These are phyloP conservation scores for Centaurea solstitialis DNA, from an alignment of 129 eudicot species.

Conservation along the genomic window DNA sequence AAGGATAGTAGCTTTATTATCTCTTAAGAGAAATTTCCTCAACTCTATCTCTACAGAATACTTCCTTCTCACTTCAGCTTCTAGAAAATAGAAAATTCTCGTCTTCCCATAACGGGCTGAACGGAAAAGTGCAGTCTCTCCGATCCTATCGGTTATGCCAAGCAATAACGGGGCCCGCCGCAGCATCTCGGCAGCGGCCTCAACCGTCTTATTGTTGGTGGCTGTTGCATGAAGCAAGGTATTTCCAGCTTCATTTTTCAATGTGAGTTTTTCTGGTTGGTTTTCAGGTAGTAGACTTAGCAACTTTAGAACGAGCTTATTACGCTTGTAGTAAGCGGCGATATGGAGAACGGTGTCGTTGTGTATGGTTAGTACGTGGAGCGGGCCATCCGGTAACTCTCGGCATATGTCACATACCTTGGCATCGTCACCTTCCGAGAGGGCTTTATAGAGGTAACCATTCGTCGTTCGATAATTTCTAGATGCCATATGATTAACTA, in stretches of 20 bases:
- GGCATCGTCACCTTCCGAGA: constrained; percentile 13
- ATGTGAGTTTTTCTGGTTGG: not conserved
- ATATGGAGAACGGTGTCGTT: no score
- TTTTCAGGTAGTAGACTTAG: not conserved
- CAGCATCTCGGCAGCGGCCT: constrained; percentile 11
- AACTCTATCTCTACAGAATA: not conserved
- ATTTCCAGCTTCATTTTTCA: constrained; percentile 11
- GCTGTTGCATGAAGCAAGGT: constrained; percentile 23
- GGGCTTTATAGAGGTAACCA: constrained; percentile 6
- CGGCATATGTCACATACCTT: constrained; percentile 15
- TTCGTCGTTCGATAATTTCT: constrained; percentile 3
- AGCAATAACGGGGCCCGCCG: constrained; percentile 8
- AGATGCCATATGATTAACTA: not conserved
- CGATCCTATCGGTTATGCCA: not conserved
- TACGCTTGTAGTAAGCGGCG: no score
- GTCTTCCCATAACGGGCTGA: constrained; percentile 21
- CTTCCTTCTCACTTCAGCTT: not conserved
- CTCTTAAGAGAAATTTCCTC: not conserved
- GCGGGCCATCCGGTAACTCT: constrained; percentile 1
- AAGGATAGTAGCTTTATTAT: constrained; percentile 16
- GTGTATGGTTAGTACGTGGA: constrained; percentile 21
- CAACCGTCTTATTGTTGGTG: constrained; percentile 2
- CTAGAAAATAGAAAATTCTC: constrained; percentile 7
- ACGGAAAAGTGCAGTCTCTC: constrained; percentile 24
- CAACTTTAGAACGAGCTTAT: not conserved